These are phyloP conservation scores for Rhodotorula sphaerocarpa DNA, from an alignment of 768 basidiomycete species.

Conservation along the genomic window DNA sequence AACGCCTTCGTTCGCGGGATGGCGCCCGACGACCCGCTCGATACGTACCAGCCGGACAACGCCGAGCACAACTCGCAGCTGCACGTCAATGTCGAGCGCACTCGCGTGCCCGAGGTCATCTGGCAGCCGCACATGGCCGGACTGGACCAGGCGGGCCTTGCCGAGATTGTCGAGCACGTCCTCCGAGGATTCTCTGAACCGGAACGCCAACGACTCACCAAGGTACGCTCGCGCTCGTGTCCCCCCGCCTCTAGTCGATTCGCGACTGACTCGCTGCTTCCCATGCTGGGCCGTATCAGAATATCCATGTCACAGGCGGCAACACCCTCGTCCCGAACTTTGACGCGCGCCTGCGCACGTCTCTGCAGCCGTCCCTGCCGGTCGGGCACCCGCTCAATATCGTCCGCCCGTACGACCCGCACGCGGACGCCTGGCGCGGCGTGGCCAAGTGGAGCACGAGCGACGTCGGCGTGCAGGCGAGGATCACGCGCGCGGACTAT, in stretches of 20 bases:
- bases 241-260: not conserved
- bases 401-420: slow-evolving; percentile 51
- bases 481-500: slow-evolving; percentile 71
- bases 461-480: slow-evolving; percentile 49
- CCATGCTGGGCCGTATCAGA: slow-evolving; percentile 50
- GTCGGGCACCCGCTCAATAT: slow-evolving; percentile 68
- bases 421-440: slow-evolving; percentile 78
- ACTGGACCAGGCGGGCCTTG: slow-evolving; percentile 83
- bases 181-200: slow-evolving; percentile 60
- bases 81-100: slow-evolving; percentile 81
- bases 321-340: slow-evolving; percentile 69
- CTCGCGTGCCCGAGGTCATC: slow-evolving; percentile 83
- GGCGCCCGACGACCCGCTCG: slow-evolving; percentile 38
- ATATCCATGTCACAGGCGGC: slow-evolving; percentile 80
- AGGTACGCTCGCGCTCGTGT: slow-evolving; percentile 55
- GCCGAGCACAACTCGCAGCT: slow-evolving; percentile 56
- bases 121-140: slow-evolving; percentile 93
- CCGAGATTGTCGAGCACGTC: slow-evolving; percentile 81
- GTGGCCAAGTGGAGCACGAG: slow-evolving; percentile 59
- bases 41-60: slow-evolving; percentile 58
- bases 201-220: slow-evolving; percentile 65
- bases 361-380: slow-evolving; percentile 74
- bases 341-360: slow-evolving; percentile 56
- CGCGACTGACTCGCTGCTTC: not conserved
- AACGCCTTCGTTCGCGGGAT: slow-evolving; percentile 60